Conservation (phyloP, 2,329 filamentous ascomycete species). For the Nemania serpens region DNA sequence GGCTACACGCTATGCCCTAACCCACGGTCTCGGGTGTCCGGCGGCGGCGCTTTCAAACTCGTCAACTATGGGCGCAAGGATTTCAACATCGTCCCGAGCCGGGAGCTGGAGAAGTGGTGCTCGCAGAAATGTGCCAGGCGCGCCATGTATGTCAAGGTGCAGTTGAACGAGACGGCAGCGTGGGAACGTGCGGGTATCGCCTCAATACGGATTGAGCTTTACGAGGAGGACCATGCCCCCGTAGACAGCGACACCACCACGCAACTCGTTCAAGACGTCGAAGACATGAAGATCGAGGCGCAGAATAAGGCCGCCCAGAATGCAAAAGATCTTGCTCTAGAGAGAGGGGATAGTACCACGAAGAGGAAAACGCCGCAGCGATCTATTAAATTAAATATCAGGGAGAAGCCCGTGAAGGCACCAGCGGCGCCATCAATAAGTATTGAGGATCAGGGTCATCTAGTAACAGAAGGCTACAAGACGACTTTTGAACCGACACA, state of each 20-base stretch:
- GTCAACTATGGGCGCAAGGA: conserved; percentile 57
- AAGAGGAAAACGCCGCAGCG: conserved; percentile 41
- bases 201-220: conserved; percentile 62
- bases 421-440: conserved; percentile 46
- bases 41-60: conserved; percentile 70
- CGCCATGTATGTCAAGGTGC: conserved; percentile 84
- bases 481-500: conserved; percentile 43
- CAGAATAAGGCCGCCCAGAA: conserved; percentile 35
- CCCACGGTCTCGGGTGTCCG: conserved; percentile 60
- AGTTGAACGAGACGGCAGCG: conserved; percentile 81
- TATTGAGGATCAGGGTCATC: conserved; percentile 46
- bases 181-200: conserved; percentile 74
- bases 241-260: conserved; percentile 39
- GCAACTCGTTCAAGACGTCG: conserved; percentile 24
- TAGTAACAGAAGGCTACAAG: conserved; percentile 58
- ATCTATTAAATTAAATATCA: conserved; percentile 54
- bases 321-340: conserved; percentile 38
- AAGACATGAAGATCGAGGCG: conserved; percentile 26
- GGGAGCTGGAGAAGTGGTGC: conserved; percentile 86
- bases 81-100: conserved; percentile 70
- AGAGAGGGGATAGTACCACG: conserved; percentile 37
- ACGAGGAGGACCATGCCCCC: conserved; percentile 63
- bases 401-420: conserved; percentile 54
- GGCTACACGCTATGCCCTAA: conserved; percentile 81
- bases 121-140: conserved; percentile 76